Percentiles rank a stretch among this genome's conserved stretches.
Conservation (phyloP, 306 rosid genomes). For the Cucurbita ficifolia region DNA sequence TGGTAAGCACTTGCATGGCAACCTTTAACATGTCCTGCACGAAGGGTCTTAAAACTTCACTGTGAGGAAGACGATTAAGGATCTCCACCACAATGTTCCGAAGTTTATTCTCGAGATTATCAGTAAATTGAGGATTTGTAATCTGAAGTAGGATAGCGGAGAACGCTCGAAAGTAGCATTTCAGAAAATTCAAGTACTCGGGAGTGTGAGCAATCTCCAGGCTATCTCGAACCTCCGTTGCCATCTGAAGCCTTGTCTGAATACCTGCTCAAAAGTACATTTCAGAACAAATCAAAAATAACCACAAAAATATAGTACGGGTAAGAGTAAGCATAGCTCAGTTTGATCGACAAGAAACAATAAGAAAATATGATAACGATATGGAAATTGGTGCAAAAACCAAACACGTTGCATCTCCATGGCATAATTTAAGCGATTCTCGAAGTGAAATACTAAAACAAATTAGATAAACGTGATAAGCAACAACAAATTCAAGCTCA, state of each 20-base stretch:
- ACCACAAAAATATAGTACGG: background rate
- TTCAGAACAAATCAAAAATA: background rate
- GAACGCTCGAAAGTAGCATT: conserved; percentile 78
- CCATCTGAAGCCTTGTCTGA: conserved; percentile 78
- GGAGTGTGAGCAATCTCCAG: conserved; percentile 97
- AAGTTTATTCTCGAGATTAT: conserved; percentile 77
- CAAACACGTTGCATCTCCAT: background rate
- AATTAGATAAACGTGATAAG: background rate
- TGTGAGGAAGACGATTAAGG: conserved; percentile 88
- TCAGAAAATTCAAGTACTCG: conserved; percentile 85
- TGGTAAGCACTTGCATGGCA: conserved; percentile 85
- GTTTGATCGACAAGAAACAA: background rate
- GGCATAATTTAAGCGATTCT: background rate
- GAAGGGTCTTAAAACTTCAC: conserved; percentile 94
- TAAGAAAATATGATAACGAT: background rate
- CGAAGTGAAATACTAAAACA: background rate
- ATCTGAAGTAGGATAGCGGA: conserved; percentile 53
- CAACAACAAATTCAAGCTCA: background rate
- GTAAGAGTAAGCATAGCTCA: background rate
- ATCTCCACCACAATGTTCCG: conserved; percentile 89
- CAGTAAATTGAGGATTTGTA: conserved; percentile 76
- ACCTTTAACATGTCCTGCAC: conserved; percentile 94
- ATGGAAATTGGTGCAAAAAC: background rate
- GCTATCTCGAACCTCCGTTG: conserved; percentile 94
- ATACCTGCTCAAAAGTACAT: conserved; percentile 30